phyloP scores from a whole-genome alignment of 208 protist genomes.

The Acanthamoeba lenticulata region DNA sequence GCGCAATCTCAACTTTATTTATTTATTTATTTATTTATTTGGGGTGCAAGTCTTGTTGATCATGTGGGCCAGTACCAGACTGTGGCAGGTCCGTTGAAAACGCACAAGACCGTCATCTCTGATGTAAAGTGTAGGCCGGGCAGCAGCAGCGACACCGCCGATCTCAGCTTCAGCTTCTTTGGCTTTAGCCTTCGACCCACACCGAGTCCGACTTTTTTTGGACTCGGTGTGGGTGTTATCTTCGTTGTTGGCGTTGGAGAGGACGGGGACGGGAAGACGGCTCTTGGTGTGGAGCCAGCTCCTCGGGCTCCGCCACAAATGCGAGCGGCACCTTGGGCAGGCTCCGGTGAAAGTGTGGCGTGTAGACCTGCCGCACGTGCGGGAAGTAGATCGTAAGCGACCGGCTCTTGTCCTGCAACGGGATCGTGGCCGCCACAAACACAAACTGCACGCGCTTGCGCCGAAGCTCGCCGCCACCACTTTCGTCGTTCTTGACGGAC shows the following conservation, averaged over 20 bases:
- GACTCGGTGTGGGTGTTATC: background rate
- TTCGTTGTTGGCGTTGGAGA: background rate
- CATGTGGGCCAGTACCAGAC: no score
- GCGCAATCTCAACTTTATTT: no score
- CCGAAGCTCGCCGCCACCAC: background rate
- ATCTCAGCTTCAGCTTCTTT: background rate
- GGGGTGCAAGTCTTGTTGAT: no score
- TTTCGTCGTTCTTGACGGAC: background rate
- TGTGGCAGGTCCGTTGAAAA: no score
- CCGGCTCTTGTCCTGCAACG: background rate
- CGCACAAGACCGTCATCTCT: no score
- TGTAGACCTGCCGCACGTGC: background rate
- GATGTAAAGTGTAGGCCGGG: no score
- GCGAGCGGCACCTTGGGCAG: background rate
- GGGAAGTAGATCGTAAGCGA: background rate
- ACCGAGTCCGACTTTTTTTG: no score
- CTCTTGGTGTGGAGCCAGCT: background rate
- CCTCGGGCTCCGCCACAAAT: background rate
- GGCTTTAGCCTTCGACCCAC: no score
- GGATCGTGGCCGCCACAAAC: background rate
- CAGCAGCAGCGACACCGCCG: background rate
- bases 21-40: no score
- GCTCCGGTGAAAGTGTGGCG: background rate
- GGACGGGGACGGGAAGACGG: background rate
- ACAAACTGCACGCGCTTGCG: background rate